These are phyloP conservation scores for Amesomyces nigricolor DNA, from an alignment of 2,329 filamentous ascomycete genomes.

Conservation along the genomic window DNA sequence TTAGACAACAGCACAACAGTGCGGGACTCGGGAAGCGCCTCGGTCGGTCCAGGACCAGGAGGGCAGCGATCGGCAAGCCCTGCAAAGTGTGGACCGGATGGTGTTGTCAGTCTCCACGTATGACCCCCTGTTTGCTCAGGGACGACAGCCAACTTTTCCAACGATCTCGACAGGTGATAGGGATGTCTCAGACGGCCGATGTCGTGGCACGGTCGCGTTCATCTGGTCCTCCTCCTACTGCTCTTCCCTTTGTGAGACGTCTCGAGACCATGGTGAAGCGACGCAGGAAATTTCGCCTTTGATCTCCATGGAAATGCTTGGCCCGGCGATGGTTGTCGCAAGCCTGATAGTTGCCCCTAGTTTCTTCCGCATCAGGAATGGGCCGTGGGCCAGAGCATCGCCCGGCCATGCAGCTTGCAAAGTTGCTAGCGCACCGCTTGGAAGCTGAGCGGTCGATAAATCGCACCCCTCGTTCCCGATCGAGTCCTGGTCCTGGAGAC, in stretches of 20 bases:
- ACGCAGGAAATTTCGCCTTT: not conserved
- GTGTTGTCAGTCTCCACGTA: not conserved
- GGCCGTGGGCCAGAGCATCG: slow-evolving; percentile 1
- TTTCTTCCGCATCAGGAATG: slow-evolving; percentile 8
- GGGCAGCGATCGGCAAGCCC: slow-evolving; percentile 7
- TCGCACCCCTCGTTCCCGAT: slow-evolving; percentile 1
- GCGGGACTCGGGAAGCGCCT: not conserved
- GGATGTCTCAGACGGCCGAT: not conserved
- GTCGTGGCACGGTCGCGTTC: not conserved
- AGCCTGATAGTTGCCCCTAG: slow-evolving; percentile 8
- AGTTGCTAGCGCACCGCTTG: not conserved
- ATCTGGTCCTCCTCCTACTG: not conserved
- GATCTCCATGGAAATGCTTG: not conserved
- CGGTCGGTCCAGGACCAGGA: not conserved
- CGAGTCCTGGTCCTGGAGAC: not conserved
- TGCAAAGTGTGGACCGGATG: not conserved
- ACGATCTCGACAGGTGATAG: not conserved
- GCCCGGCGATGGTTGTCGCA: not conserved
- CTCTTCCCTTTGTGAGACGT: not conserved
- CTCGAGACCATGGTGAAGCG: not conserved
- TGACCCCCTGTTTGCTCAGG: not conserved
- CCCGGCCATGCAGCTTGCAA: not conserved
- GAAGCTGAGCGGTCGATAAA: slow-evolving; percentile 5
- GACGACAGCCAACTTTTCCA: not conserved
- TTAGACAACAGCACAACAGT: slow-evolving; percentile 1